A percentile compares a stretch with the other conserved stretches of the same genome.
These are phyloP conservation scores for Sclerotinia borealis DNA, from an alignment of 2,329 filamentous ascomycete genomes.

Conservation along the genomic window DNA sequence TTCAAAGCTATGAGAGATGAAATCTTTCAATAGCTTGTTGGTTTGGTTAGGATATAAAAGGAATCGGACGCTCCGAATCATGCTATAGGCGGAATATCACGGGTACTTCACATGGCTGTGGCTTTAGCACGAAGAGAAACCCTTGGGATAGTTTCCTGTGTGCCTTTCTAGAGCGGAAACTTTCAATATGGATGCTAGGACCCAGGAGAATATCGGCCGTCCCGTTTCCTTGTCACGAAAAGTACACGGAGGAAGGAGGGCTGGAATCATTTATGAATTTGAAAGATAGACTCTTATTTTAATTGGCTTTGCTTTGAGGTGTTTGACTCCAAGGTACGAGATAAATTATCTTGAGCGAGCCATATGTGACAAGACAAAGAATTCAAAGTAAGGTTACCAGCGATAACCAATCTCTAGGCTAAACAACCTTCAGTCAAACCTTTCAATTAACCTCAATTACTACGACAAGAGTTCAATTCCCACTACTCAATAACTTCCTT, in stretches of 20 bases:
- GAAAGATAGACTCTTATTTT: not conserved
- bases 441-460: not conserved
- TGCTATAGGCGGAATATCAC: not conserved
- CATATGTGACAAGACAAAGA: not conserved
- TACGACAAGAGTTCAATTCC: not conserved
- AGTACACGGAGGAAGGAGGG: not conserved
- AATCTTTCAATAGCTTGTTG: fast-evolving
- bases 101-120: no score
- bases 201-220: not conserved
- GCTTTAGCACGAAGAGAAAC: not conserved
- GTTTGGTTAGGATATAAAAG: not conserved
- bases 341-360: fast-evolving
- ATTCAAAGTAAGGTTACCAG: not conserved
- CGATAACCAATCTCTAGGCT: no score
- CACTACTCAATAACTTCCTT: not conserved
- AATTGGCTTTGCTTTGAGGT: not conserved
- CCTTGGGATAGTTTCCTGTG: no score
- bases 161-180: not conserved
- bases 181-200: not conserved
- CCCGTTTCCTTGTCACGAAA: not conserved
- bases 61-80: not conserved
- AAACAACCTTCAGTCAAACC: no score
- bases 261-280: not conserved
- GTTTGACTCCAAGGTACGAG: not conserved
- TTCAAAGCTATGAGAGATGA: not conserved